These are phyloP conservation scores for barrel medic (Medicago truncatula) DNA, from an alignment of 306 rosid species.

Conservation along the genomic window DNA sequence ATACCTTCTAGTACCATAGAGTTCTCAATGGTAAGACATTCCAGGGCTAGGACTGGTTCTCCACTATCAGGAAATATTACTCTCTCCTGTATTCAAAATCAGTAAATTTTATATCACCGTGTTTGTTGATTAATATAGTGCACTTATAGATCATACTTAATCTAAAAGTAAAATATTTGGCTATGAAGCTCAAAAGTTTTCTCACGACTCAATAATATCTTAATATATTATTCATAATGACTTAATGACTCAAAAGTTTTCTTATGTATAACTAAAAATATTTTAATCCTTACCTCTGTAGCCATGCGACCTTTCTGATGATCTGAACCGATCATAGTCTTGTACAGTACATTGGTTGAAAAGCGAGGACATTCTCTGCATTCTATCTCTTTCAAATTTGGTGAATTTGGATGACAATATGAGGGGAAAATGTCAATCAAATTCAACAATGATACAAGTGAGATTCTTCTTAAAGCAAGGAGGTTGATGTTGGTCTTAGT, in stretches of 20 bases:
- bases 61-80: slow-evolving; percentile 8
- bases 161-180: neutral
- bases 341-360: slow-evolving; percentile 4
- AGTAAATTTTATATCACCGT: neutral
- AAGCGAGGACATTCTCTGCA: slow-evolving; percentile 2
- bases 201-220: too few relatives aligned
- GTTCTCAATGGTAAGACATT: slow-evolving; percentile 7
- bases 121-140: neutral
- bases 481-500: too few relatives aligned
- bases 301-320: slow-evolving; percentile 1
- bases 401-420: slow-evolving; percentile 10
- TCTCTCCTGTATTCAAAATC: neutral
- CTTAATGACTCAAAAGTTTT: too few relatives aligned
- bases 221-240: too few relatives aligned
- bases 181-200: too few relatives aligned
- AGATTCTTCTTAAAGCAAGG: neutral
- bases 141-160: neutral
- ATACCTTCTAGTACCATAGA: slow-evolving; percentile 26
- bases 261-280: neutral
- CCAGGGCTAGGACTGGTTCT: slow-evolving; percentile 20
- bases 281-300: slow-evolving; percentile 16
- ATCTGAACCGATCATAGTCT: neutral
- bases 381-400: slow-evolving; percentile 1
- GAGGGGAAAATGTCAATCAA: slow-evolving; percentile 6
- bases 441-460: neutral